Base-by-base conservation (phyloP, 768 basidiomycete genomes). In the Mycena filopes region DNA sequence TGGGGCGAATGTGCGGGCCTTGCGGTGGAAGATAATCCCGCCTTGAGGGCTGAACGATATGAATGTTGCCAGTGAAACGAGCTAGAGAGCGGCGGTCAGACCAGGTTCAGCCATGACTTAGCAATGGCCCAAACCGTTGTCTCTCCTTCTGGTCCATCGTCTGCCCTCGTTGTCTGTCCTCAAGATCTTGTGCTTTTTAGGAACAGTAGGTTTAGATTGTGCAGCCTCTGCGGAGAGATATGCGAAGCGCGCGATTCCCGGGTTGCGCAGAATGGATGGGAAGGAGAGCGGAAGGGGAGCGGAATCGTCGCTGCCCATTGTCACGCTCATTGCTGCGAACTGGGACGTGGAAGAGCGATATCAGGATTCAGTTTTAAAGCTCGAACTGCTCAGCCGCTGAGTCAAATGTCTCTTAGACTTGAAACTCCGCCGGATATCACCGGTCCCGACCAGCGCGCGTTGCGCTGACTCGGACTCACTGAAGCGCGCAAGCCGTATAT, bases 91-190 rank as follows among this genome's bases (percentile, higher is more conserved):
- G 43, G 29, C 25, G 18, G 56, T 48, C 20, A 51, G 56, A 31
- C 50, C 4, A 21, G 13, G 40, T 38, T 25, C 23, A 21, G 20
- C 41, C n/a, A n/a, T n/a, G n/a, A n/a, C n/a, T n/a, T n/a, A n/a
- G n/a, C 16, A 31, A 9, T 28, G 40, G 53, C 50, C 76, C 83
- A 55, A 49, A 93, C 93, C 88, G 57, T 94, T 94, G 69, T 93
- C 92, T 71, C 87, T 91, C 21, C 93, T 84, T 68, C 91, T 79
- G 6, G 87, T 76, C 89, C 89, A 92, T 36, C 91, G 89, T 75
- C 91, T 94, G 38, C 93, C 93, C 67, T 92, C 90, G 54, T 87
- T 89, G 53, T 89, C 87, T 55, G 88, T 79, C 60, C 68, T 73
- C 33, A 21, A 21, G 16, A 49, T 53, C 41, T 78, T 81, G 36